A percentile compares a stretch with the other conserved stretches of the same genome.
Conservation (phyloP, 2,329 filamentous ascomycete genomes). For the Microsporum audouinii region DNA sequence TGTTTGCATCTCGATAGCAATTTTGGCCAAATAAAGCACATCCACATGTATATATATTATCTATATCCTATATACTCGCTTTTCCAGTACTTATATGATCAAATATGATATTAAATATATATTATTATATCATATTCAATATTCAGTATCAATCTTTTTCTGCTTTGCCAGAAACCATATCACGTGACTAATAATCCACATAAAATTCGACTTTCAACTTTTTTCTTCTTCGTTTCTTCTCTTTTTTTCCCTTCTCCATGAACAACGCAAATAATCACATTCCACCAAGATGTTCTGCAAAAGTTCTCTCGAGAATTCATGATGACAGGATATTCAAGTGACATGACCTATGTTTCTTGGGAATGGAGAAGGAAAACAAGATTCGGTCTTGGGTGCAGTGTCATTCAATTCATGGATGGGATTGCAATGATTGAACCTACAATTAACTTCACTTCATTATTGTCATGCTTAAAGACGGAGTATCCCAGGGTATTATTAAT, state of each 20-base stretch:
- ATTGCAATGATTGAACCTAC: conserved; percentile 51
- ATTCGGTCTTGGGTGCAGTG: conserved; percentile 49
- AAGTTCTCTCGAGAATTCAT: conserved; percentile 39
- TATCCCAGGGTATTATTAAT: background rate
- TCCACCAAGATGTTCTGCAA: conserved; percentile 49
- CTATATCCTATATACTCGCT: too few relatives aligned
- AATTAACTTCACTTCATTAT: conserved; percentile 15
- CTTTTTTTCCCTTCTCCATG: conserved; percentile 33
- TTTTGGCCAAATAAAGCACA: too few relatives aligned
- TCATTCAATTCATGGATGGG: conserved; percentile 40
- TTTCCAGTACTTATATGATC: too few relatives aligned
- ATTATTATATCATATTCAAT: too few relatives aligned
- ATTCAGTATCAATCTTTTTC: background rate
- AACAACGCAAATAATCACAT: conserved; percentile 49
- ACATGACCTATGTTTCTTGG: conserved; percentile 17
- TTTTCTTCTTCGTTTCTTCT: conserved; percentile 20
- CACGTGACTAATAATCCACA: background rate
- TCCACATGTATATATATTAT: too few relatives aligned
- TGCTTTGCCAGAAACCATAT: background rate
- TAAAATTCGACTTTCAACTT: background rate
- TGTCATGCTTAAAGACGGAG: background rate
- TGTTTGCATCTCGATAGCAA: too few relatives aligned
- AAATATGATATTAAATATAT: too few relatives aligned
- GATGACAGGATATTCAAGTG: conserved; percentile 44
- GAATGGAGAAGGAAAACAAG: conserved; percentile 23